Evolutionary conservation across 257 asterid species (phyloP).

Genomic region (Gentiana macrophylla): DNA sequence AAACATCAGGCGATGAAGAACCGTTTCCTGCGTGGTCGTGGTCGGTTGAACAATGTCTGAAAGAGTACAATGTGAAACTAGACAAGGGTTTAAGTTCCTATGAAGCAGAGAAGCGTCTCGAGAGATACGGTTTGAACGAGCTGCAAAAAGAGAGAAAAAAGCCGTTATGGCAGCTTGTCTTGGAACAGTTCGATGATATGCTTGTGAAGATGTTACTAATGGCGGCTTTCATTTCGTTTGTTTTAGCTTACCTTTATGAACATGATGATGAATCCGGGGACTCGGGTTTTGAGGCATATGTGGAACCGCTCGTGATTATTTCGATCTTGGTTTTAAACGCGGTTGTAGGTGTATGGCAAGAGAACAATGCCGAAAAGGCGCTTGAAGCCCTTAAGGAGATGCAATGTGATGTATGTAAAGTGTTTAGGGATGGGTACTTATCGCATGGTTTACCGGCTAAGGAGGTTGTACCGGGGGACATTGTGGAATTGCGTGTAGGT

Average conservation of each 20-base stretch:
- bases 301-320: conserved; percentile 59
- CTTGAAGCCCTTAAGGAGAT: conserved; percentile 60
- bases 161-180: conserved; percentile 62
- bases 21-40: conserved; percentile 64
- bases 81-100: conserved; percentile 52
- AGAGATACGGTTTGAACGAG: conserved; percentile 58
- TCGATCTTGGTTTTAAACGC: conserved; percentile 52
- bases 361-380: conserved; percentile 61
- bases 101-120: conserved; percentile 55
- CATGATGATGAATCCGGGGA: conserved; percentile 38
- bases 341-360: conserved; percentile 70
- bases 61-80: conserved; percentile 50
- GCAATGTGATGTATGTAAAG: conserved; percentile 51
- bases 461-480: conserved; percentile 72
- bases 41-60: conserved; percentile 63
- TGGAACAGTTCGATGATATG: conserved; percentile 69
- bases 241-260: conserved; percentile 50
- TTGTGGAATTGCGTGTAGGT: conserved; percentile 60
- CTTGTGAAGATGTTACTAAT: conserved; percentile 62
- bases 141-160: conserved; percentile 66
- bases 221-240: conserved; percentile 68
- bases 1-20: conserved; percentile 25
- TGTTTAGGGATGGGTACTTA: conserved; percentile 45
- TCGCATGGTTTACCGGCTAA: conserved; percentile 47
- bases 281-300: conserved; percentile 44